These are phyloP conservation scores for Agrostemma githago DNA, from an alignment of 148 eudicot genomes.

Conservation along the genomic window DNA sequence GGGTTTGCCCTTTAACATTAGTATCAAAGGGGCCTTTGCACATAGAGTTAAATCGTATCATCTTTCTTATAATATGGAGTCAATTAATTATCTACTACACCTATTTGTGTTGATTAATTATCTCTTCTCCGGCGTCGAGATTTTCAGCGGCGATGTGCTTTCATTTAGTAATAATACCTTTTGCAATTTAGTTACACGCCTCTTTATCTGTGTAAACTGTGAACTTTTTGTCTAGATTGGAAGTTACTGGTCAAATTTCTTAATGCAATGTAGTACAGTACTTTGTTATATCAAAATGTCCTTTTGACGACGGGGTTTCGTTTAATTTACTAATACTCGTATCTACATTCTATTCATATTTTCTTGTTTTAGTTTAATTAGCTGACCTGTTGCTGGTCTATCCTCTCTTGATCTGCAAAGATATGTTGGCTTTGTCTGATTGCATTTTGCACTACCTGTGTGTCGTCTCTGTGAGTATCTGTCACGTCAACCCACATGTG, in stretches of 20 bases:
- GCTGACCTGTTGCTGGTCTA: background rate
- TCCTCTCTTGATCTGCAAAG: background rate
- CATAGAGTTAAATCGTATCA: background rate
- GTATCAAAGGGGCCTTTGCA: background rate
- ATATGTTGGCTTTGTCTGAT: background rate
- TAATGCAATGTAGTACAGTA: background rate
- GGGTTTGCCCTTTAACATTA: background rate
- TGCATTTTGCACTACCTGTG: background rate
- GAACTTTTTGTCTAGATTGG: background rate
- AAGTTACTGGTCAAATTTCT: background rate
- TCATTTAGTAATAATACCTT: background rate
- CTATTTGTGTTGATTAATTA: background rate
- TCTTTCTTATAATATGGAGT: background rate
- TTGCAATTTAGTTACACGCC: background rate
- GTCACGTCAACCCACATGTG: background rate
- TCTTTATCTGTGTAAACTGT: background rate
- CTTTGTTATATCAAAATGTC: background rate
- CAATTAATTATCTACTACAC: background rate
- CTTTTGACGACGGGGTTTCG: too few species aligned
- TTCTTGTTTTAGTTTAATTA: background rate
- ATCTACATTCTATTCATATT: background rate
- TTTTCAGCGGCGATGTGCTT: background rate
- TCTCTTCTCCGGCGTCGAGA: background rate
- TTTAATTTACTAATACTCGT: too few species aligned
- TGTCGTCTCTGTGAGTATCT: background rate